Conservation (phyloP, 1,139 yeast genomes). For the Meyerozyma smithsonii region DNA sequence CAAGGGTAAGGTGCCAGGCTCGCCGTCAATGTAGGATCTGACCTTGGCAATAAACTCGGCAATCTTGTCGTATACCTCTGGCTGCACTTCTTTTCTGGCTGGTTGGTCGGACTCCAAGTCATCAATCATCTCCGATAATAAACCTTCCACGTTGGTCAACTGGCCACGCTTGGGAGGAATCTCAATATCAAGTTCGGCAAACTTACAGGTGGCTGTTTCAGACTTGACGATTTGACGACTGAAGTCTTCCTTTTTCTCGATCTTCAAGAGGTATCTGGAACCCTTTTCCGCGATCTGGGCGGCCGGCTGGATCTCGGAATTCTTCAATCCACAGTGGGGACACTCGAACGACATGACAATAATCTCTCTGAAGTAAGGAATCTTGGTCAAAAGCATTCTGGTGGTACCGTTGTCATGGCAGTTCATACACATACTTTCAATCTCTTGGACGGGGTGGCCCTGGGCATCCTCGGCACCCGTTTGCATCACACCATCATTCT, state of each 20-base stretch:
- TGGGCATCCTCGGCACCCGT: slow-evolving; percentile 77
- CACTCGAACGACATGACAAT: slow-evolving; percentile 94
- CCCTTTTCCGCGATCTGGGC: slow-evolving; percentile 87
- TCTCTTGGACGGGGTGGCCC: slow-evolving; percentile 96
- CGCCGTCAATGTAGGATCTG: slow-evolving; percentile 54
- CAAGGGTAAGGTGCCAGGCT: slow-evolving; percentile 66
- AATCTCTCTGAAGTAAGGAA: slow-evolving; percentile 89
- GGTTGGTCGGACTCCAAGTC: slow-evolving; percentile 82
- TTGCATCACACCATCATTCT: slow-evolving; percentile 8
- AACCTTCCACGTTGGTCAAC: slow-evolving; percentile 86
- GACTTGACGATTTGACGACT: slow-evolving; percentile 90
- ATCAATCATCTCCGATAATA: slow-evolving; percentile 75
- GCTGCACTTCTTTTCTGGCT: slow-evolving; percentile 65
- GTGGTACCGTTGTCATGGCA: slow-evolving; percentile 86
- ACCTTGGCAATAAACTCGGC: slow-evolving; percentile 63
- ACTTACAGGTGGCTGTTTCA: slow-evolving; percentile 78
- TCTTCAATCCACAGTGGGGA: slow-evolving; percentile 89
- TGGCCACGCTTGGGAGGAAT: slow-evolving; percentile 96
- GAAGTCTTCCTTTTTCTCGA: slow-evolving; percentile 71
- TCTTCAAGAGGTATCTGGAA: slow-evolving; percentile 60
- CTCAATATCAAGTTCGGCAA: slow-evolving; percentile 83
- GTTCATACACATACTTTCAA: slow-evolving; percentile 93
- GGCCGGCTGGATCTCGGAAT: slow-evolving; percentile 93
- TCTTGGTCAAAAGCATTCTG: slow-evolving; percentile 74
- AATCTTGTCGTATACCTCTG: slow-evolving; percentile 72